Evolutionary conservation across 2,329 filamentous ascomycete genomes (phyloP), one percentile per base, ranked within the genome.

Genomic region (Fusarium bactridioides): DNA sequence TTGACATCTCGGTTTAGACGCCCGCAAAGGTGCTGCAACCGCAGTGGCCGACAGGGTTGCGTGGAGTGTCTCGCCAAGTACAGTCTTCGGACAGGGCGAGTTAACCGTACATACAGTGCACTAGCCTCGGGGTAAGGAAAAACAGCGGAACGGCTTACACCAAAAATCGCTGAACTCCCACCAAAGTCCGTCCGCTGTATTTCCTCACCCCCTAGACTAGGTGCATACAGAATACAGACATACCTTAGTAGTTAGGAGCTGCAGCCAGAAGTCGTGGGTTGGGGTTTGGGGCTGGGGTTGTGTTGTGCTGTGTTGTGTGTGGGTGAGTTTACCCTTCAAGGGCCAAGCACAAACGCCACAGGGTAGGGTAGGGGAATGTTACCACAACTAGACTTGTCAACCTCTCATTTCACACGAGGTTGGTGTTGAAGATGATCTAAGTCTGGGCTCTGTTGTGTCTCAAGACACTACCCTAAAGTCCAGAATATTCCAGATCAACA

Each of bases 11-110:
- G 21, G 18, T 53, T 25, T 70, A 63, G 48, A 57, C 70, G 70
- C 70, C 66, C 70, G 50, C 58, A 63, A 47, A 57, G 38, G 47
- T 47, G 45, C 55, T 70, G 41, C 61, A 48, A 54, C 70, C 61
- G 66, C 45, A 50, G 41, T 56, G 58, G 51, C 54, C 60, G 60
- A 64, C 54, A 68, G 51, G 69, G 72, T 56, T 73, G 73, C 70
- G 67, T 74, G 67, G 67, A 73, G 62, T 61, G 47, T 71, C 58
- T 66, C 41, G 64, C 70, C 57, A 62, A 71, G 67, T 35, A 67
- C 48, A 41, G 45, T 50, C 47, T 54, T 70, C 64, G 70, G 66
- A 40, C 70, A 70, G 45, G 51, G 66, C 66, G 70, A 73, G 41
- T 60, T 64, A 56, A 44, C 54, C 31, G 25, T 25, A 45, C 33